Evolutionary conservation across 768 basidiomycete genomes (phyloP), one percentile per base, ranked within the genome.

Genomic region (Ramaria rubella): DNA sequence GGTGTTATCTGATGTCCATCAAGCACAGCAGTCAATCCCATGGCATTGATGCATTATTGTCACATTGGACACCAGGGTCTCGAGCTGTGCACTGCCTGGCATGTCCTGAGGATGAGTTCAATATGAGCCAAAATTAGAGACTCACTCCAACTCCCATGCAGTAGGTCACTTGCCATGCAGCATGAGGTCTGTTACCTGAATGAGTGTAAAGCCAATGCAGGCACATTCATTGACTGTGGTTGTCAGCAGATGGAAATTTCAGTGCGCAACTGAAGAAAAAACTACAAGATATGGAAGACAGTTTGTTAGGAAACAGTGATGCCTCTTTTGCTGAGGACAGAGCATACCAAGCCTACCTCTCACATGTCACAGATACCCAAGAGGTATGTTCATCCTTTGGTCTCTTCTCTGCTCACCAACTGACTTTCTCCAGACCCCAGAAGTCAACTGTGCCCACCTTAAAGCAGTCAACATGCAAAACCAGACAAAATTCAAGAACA

Each of bases 381-480:
- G 34, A 15, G 7, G 15, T 15, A 36, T 8, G 34, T 15, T 8
- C 34, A 36, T 8, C 15, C 34, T 15, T 36, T 36, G 34, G 15
- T 36, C 8, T 36, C 8, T 36, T 8, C 15, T 36, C n/a, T n/a
- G 34, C 34, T 36, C 8, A 36, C 34, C 15, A 8, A 8, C 8
- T 15, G 7, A n/a, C n/a, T n/a, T n/a, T n/a, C n/a, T n/a, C n/a
- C n/a, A n/a, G n/a, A 7, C 15, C 34, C 24, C 61, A 60, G 55
- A 48, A 45, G 57, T 54, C n/a, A 58, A 56, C 12, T 61, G 60
- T 48, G 24, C 44, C 8, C 29, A 38, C 17, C 43, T 61, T 7
- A 49, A 46, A 11, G 60, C 60, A 12, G 29, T 56, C 12, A 43
- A 57, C 21, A 45, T 44, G 38, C 54, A 56, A 23, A 55, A 61